Evolutionary conservation across 257 asterid genomes (phyloP).

Genomic region (Gentiana straminea): DNA sequence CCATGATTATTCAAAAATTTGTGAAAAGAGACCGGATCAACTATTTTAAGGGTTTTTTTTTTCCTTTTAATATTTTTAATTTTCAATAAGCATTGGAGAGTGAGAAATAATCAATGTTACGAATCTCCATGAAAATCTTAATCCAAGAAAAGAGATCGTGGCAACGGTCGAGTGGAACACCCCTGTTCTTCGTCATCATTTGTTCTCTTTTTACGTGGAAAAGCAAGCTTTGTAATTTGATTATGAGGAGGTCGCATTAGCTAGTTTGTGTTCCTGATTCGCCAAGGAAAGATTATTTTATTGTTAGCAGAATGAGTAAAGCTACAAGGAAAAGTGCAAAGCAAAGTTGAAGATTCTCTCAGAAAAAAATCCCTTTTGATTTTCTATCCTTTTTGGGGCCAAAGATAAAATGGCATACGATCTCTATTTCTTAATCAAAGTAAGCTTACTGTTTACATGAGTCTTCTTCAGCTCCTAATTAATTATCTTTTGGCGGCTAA

Average conservation of each 20-base stretch:
- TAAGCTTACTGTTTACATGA: conserved; percentile 6
- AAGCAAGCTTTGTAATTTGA: conserved; percentile 6
- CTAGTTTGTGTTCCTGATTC: conserved; percentile 10
- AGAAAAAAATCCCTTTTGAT: conserved; percentile 4
- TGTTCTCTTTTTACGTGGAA: conserved; percentile 26
- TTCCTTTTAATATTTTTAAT: no score
- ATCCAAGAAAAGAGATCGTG: no score
- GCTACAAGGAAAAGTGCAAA: conserved; percentile 36
- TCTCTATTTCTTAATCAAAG: conserved; percentile 56
- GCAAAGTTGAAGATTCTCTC: conserved; percentile 31
- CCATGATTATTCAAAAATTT: no score
- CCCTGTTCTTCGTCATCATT: background rate
- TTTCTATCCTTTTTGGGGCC: conserved; percentile 14
- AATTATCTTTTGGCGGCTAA: conserved; percentile 6
- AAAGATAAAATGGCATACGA: conserved; percentile 52
- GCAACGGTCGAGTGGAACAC: no score
- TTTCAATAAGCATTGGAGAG: no score
- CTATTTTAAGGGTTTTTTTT: no score
- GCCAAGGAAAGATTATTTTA: conserved; percentile 4
- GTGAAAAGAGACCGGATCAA: no score
- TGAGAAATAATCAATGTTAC: no score
- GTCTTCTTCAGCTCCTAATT: background rate
- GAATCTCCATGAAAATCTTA: no score
- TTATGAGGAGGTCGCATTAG: background rate
- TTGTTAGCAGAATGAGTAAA: conserved; percentile 22